A percentile compares a stretch with the other conserved stretches of the same genome.
Conservation (phyloP, 1,284 basidiomycete species). For the Ustilago loliicola region DNA sequence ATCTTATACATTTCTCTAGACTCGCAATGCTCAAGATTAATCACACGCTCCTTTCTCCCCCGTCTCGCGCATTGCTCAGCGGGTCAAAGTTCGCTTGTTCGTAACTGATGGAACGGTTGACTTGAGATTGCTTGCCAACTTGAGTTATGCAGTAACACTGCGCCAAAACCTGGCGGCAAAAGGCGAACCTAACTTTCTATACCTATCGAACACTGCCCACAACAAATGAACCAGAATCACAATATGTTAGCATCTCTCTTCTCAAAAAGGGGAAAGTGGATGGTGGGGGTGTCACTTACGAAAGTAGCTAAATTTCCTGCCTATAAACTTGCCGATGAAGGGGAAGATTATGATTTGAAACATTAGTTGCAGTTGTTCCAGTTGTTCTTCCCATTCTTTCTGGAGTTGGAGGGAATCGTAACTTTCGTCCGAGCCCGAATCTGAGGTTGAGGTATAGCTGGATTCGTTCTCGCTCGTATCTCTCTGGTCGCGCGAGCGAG, state of each 20-base stretch:
- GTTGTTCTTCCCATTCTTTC: conserved; percentile 54
- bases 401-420: conserved; percentile 26
- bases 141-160: background rate
- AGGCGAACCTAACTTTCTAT: conserved; percentile 21
- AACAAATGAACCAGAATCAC: no score
- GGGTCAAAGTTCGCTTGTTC: no score
- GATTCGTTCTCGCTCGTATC: background rate
- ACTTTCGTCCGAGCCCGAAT: background rate
- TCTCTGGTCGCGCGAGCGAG: background rate
- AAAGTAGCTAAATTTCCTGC: conserved; percentile 47
- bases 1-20: no score
- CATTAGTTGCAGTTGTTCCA: conserved; percentile 49
- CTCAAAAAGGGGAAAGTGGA: background rate
- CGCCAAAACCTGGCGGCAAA: conserved; percentile 28
- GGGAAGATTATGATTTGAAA: conserved; percentile 55
- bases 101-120: no score
- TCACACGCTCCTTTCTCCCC: background rate
- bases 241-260: background rate
- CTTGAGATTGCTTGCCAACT: no score
- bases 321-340: conserved; percentile 55
- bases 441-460: no score
- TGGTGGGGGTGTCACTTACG: conserved; percentile 31
- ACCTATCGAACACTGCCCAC: conserved; percentile 42
- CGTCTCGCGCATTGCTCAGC: no score
- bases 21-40: background rate